phyloP scores from a whole-genome alignment of 345 rosid genomes.

The Heritiera littoralis region DNA sequence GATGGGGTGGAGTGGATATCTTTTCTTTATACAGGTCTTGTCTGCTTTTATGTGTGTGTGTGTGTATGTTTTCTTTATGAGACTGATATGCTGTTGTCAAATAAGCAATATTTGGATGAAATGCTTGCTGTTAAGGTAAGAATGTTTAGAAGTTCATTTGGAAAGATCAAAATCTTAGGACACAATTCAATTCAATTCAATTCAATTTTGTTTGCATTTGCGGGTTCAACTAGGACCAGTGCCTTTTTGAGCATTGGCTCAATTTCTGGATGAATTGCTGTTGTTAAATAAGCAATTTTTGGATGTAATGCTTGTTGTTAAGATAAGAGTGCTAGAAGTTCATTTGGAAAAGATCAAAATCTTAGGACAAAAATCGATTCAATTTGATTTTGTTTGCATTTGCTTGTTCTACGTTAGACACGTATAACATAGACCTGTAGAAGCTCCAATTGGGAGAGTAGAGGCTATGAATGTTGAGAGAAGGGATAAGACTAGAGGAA shows the following conservation, averaged over 20 bases:
- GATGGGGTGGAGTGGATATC: neutral
- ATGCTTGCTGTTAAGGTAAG: neutral
- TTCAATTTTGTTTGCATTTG: neutral
- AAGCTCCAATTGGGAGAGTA: too few species aligned
- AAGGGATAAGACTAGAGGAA: too few species aligned
- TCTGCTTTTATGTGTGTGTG: neutral
- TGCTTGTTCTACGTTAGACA: neutral
- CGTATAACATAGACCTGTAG: too few species aligned
- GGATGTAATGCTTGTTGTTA: neutral
- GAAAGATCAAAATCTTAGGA: neutral
- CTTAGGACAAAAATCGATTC: neutral
- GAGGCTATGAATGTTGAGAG: too few species aligned
- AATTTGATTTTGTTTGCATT: neutral
- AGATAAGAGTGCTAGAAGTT: neutral
- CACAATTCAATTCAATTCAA: neutral
- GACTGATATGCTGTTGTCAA: neutral
- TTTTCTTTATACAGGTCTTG: neutral
- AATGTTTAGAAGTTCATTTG: neutral
- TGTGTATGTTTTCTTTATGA: neutral
- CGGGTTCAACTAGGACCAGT: neutral
- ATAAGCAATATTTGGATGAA: neutral
- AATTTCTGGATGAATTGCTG: neutral
- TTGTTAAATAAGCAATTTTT: neutral
- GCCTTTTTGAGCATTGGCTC: neutral
- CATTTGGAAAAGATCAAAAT: neutral